Evolutionary conservation across 768 basidiomycete genomes (phyloP).

Genomic region (Termitomyces sp.): DNA sequence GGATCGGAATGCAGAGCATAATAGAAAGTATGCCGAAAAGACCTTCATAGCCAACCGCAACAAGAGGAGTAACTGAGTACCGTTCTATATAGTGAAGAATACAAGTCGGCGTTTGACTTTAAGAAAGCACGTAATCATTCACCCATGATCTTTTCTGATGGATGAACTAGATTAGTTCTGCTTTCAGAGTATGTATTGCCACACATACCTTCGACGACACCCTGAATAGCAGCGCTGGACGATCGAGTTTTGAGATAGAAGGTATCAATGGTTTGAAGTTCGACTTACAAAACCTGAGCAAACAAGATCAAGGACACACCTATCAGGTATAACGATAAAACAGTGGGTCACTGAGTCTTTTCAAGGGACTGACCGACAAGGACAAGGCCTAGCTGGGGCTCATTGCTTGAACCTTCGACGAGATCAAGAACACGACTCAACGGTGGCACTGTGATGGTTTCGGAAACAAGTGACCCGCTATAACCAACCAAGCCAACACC

Average conservation of each 20-base stretch:
- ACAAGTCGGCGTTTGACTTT: background rate
- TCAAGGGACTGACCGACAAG: constrained; percentile 53
- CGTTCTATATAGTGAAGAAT: constrained; percentile 28
- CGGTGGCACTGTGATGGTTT: constrained; percentile 48
- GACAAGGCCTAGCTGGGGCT: constrained; percentile 61
- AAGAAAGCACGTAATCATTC: constrained; percentile 2
- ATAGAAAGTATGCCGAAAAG: constrained; percentile 84
- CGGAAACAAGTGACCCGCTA: constrained; percentile 83
- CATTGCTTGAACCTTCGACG: constrained; percentile 30
- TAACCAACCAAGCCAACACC: constrained; percentile 84
- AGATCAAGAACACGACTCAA: constrained; percentile 21
- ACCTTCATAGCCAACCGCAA: constrained; percentile 94
- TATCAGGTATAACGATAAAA: constrained; percentile 21
- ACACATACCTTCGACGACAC: constrained; percentile 71
- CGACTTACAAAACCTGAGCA: constrained; percentile 86
- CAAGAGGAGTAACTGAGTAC: constrained; percentile 81
- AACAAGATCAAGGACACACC: constrained; percentile 90
- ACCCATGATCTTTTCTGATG: constrained; percentile 83
- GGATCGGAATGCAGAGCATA: constrained; percentile 71
- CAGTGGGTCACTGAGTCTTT: constrained; percentile 12
- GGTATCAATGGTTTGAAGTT: constrained; percentile 3
- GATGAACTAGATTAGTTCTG: background rate
- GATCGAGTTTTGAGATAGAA: background rate
- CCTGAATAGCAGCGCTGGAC: constrained; percentile 79
- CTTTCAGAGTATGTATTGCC: constrained; percentile 11